These are phyloP conservation scores for Biscogniauxia sp. DNA, from an alignment of 2,329 filamentous ascomycete species.

Conservation along the genomic window DNA sequence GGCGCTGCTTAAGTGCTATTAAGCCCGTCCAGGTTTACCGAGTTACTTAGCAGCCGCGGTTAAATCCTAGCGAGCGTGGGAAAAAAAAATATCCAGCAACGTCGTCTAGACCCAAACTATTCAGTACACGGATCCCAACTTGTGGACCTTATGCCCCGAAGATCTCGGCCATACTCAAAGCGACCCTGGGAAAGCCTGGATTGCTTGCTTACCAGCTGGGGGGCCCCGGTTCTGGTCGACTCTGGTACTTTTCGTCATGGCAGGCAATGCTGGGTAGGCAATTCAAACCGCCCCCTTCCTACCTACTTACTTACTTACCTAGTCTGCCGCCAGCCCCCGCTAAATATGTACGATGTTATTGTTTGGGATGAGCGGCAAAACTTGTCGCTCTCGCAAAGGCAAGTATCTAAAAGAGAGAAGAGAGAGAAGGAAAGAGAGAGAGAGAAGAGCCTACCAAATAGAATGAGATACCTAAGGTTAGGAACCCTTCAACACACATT, in stretches of 20 bases:
- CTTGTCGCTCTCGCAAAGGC: not conserved
- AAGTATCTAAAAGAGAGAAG: too few relatives aligned
- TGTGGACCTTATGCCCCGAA: constrained; percentile 9
- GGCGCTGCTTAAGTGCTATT: not conserved
- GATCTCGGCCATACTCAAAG: constrained; percentile 24
- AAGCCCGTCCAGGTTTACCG: not conserved
- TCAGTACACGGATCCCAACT: constrained; percentile 5
- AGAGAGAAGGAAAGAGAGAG: too few relatives aligned
- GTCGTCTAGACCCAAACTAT: constrained; percentile 1
- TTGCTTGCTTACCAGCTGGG: not conserved
- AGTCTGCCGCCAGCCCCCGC: not conserved
- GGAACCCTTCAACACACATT: not conserved
- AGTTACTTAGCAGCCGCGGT: not conserved
- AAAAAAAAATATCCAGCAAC: constrained; percentile 4
- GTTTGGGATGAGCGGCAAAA: not conserved
- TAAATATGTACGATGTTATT: not conserved
- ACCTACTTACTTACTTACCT: too few relatives aligned
- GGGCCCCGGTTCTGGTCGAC: constrained; percentile 1
- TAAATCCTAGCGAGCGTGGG: not conserved
- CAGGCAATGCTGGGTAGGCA: too few relatives aligned
- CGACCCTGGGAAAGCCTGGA: constrained; percentile 6
- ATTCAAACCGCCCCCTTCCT: too few relatives aligned
- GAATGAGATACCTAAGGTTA: not conserved
- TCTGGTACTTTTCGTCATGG: constrained; percentile 4
- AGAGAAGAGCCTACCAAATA: not conserved